Conservation (phyloP, 169 alveolate genomes). For the Plasmodium chabaudi region DNA sequence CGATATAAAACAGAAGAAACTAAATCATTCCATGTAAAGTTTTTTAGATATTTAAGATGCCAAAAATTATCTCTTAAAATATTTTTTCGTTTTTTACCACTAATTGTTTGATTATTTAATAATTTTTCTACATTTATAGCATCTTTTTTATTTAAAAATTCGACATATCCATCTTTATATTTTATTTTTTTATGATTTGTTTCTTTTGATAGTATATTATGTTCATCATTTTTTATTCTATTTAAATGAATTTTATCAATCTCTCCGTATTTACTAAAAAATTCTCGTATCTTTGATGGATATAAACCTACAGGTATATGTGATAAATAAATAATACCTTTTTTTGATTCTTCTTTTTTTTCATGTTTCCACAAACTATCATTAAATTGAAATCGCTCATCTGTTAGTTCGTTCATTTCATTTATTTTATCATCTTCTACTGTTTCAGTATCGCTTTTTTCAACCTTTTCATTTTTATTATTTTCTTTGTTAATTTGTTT, state of each 20-base stretch:
- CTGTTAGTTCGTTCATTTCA: not conserved
- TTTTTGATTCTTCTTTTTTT: constrained; percentile 49
- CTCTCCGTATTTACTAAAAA: constrained; percentile 82
- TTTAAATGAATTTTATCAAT: constrained; percentile 86
- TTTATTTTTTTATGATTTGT: constrained; percentile 38
- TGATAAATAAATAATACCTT: constrained; percentile 42
- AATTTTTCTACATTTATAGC: constrained; percentile 92
- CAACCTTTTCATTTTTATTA: not conserved
- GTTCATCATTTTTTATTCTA: constrained; percentile 78
- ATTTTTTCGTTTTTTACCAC: constrained; percentile 93
- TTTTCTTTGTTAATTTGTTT: not conserved
- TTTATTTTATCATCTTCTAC: not conserved
- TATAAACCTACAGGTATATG: constrained; percentile 46
- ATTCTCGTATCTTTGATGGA: constrained; percentile 79
- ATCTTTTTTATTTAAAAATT: constrained; percentile 89
- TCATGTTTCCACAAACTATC: constrained; percentile 37
- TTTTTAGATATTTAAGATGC: constrained; percentile 92
- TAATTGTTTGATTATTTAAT: constrained; percentile 90
- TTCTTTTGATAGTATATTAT: constrained; percentile 79
- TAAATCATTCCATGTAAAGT: constrained; percentile 90
- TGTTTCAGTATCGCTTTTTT: not conserved
- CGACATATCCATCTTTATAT: constrained; percentile 94
- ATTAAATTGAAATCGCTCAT: constrained; percentile 58
- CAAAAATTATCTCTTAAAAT: constrained; percentile 92
- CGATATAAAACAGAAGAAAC: constrained; percentile 32